Percentiles rank a stretch among this genome's conserved stretches.
These are phyloP conservation scores for Hypsizygus ulmarius DNA, from an alignment of 1,284 basidiomycete genomes.

Conservation along the genomic window DNA sequence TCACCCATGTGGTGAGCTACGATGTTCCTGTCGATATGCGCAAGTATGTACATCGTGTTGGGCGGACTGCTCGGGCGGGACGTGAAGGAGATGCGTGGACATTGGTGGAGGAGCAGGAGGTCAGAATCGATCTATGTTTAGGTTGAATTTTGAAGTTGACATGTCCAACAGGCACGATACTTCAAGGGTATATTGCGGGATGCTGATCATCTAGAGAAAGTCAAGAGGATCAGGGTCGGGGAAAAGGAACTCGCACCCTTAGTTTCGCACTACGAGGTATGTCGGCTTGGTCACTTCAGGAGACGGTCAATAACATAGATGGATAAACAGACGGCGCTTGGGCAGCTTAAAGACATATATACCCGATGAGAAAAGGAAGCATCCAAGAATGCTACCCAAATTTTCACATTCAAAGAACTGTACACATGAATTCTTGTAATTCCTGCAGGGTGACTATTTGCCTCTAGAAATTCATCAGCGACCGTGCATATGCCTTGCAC, in stretches of 20 bases:
- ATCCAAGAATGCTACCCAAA: background rate
- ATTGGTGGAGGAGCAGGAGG: slow-evolving; percentile 40
- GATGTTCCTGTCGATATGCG: slow-evolving; percentile 93
- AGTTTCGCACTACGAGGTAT: slow-evolving; percentile 64
- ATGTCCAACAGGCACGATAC: slow-evolving; percentile 65
- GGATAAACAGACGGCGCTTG: slow-evolving; percentile 30
- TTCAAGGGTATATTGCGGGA: slow-evolving; percentile 85
- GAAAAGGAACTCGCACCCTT: slow-evolving; percentile 63
- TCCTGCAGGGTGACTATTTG: slow-evolving; percentile 59
- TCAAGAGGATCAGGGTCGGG: slow-evolving; percentile 71
- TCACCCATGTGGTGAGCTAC: slow-evolving; percentile 17
- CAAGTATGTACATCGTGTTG: slow-evolving; percentile 59
- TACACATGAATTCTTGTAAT: background rate
- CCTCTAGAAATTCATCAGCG: slow-evolving; percentile 93
- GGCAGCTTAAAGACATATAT: slow-evolving; percentile 34
- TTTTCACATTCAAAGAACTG: background rate
- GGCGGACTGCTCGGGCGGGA: slow-evolving; percentile 18
- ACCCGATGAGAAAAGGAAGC: slow-evolving; percentile 18
- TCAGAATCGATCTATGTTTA: background rate
- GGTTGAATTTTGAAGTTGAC: slow-evolving; percentile 1
- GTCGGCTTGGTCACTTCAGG: slow-evolving; percentile 12
- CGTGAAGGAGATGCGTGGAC: slow-evolving; percentile 18
- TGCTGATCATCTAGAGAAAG: slow-evolving; percentile 69
- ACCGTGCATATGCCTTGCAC: slow-evolving; percentile 92
- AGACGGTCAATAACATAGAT: background rate